Evolutionary conservation across 345 rosid species (phyloP).

Genomic region (Carallia pectinifolia): DNA sequence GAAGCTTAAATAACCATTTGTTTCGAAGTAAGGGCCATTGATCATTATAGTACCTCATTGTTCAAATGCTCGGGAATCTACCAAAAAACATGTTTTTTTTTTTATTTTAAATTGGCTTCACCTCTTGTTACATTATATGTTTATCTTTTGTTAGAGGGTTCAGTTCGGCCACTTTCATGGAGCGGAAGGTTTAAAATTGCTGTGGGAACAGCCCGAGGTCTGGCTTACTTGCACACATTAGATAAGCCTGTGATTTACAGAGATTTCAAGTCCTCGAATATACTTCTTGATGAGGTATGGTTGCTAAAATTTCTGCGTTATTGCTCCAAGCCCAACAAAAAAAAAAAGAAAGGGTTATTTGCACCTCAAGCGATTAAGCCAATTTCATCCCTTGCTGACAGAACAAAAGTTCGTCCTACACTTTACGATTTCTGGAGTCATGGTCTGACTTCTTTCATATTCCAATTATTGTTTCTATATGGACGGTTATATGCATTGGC

Average conservation of each 20-base stretch:
- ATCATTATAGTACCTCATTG: background rate
- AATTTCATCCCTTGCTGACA: too few species aligned
- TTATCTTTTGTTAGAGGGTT: background rate
- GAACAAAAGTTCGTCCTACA: too few species aligned
- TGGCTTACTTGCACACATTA: background rate
- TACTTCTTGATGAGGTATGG: slow-evolving; percentile 1
- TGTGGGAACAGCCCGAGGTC: background rate
- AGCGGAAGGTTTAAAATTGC: background rate
- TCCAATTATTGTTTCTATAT: too few species aligned
- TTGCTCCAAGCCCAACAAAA: background rate
- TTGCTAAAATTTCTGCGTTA: background rate
- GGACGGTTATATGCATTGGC: background rate
- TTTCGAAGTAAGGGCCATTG: slow-evolving; percentile 24
- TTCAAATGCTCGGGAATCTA: background rate
- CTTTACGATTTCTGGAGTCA: too few species aligned
- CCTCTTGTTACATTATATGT: background rate
- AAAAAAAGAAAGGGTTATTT: too few species aligned
- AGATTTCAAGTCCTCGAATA: background rate
- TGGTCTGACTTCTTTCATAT: too few species aligned
- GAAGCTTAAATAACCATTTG: slow-evolving; percentile 17
- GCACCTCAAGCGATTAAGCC: too few species aligned
- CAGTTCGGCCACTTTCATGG: background rate
- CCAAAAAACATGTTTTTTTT: background rate
- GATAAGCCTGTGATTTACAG: background rate
- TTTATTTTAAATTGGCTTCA: background rate